Evolutionary conservation across 345 rosid species (phyloP).

Genomic region (Draba incana): DNA sequence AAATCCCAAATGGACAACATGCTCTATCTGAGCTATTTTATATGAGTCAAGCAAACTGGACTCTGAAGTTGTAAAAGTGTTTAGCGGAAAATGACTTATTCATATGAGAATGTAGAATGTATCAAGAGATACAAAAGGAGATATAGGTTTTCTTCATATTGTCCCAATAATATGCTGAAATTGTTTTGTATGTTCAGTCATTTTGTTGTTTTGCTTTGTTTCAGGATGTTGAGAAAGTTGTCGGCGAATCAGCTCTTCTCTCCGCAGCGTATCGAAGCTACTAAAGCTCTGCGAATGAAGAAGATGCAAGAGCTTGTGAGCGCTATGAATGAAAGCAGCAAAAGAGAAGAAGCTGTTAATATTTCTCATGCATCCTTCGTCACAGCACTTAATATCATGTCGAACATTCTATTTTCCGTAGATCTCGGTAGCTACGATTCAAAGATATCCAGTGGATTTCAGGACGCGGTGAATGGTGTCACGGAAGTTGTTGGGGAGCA

Average conservation of each 20-base stretch:
- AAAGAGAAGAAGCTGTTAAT: conserved; percentile 41
- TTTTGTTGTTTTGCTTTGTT: not conserved
- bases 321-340: conserved; percentile 38
- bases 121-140: too few relatives aligned
- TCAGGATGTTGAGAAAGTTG: conserved; percentile 30
- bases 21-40: too few relatives aligned
- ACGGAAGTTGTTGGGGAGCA: conserved; percentile 51
- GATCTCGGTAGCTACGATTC: conserved; percentile 47
- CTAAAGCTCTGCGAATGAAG: conserved; percentile 22
- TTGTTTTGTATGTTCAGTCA: too few relatives aligned
- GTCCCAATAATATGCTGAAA: too few relatives aligned
- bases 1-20: too few relatives aligned
- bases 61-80: too few relatives aligned
- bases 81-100: too few relatives aligned
- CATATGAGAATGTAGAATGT: too few relatives aligned
- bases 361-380: conserved; percentile 48
- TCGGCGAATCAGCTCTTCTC: conserved; percentile 31
- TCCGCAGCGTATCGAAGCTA: conserved; percentile 32
- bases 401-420: conserved; percentile 48
- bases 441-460: conserved; percentile 32
- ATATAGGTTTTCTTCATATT: too few relatives aligned
- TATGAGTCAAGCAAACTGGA: too few relatives aligned
- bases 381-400: conserved; percentile 48
- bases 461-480: conserved; percentile 37
- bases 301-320: conserved; percentile 38